Conservation (phyloP, 805 yeast species). For the Metschnikowia kofuensis region DNA sequence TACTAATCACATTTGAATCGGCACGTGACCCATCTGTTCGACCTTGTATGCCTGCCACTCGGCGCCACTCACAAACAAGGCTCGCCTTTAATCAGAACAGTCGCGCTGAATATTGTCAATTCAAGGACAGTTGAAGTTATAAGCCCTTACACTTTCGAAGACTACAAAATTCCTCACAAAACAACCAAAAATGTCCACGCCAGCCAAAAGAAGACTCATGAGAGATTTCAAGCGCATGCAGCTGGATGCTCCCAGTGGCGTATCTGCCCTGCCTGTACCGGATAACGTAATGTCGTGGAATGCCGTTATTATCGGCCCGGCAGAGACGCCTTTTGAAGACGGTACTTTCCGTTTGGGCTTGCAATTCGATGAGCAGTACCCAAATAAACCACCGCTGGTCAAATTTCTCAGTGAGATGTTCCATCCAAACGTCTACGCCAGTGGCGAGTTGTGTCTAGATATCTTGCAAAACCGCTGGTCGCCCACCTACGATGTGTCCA, state of each 20-base stretch:
- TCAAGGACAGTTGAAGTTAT: background rate
- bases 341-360: conserved; percentile 87
- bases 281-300: conserved; percentile 98
- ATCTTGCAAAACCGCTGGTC: conserved; percentile 97
- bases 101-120: background rate
- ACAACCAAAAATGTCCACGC: conserved; percentile 72
- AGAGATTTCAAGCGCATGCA: conserved; percentile 97
- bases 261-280: conserved; percentile 93
- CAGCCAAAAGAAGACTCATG: conserved; percentile 98
- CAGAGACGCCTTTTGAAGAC: conserved; percentile 97
- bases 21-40: background rate
- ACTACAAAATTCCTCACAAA: background rate
- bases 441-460: conserved; percentile 93
- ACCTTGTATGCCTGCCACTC: background rate
- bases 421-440: conserved; percentile 95
- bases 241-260: conserved; percentile 97
- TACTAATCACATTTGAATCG: background rate
- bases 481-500: conserved; percentile 96
- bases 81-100: background rate
- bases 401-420: conserved; percentile 92
- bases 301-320: conserved; percentile 96
- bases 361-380: conserved; percentile 95
- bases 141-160: background rate
- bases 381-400: conserved; percentile 94
- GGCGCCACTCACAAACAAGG: background rate